A percentile compares a stretch with the other conserved stretches of the same genome.
These are phyloP conservation scores for Diaporthe destruens DNA, from an alignment of 2,329 filamentous ascomycete genomes.

Conservation along the genomic window DNA sequence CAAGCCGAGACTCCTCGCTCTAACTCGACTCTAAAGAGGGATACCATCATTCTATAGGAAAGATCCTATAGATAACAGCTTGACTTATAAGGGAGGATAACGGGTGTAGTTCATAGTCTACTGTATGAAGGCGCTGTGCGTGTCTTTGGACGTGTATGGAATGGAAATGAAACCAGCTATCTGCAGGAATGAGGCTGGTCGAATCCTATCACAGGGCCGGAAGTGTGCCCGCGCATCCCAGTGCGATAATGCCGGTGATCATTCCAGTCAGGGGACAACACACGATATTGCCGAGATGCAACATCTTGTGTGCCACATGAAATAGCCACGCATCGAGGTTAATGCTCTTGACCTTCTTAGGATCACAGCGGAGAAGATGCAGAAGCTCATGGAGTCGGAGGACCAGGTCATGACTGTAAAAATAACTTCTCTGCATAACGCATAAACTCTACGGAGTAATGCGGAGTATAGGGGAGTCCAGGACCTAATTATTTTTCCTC, in stretches of 20 bases:
- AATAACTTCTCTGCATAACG: no score
- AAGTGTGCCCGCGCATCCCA: conserved; percentile 55
- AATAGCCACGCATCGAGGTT: conserved; percentile 45
- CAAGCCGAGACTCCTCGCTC: not conserved
- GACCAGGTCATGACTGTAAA: conserved; percentile 46
- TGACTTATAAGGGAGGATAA: no score
- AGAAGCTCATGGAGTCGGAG: conserved; percentile 49
- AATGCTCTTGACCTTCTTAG: not conserved
- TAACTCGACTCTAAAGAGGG: not conserved
- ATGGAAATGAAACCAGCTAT: conserved; percentile 42
- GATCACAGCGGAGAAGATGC: conserved; percentile 11
- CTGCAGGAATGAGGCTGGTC: conserved; percentile 51
- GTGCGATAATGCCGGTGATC: conserved; percentile 52
- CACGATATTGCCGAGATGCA: conserved; percentile 55
- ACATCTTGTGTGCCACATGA: conserved; percentile 53
- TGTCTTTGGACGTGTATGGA: no score
- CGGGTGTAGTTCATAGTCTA: no score
- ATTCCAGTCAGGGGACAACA: conserved; percentile 45
- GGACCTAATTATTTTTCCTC: no score
- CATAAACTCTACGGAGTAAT: no score
- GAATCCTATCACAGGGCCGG: conserved; percentile 53
- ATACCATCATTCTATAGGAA: no score
- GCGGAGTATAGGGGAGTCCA: no score
- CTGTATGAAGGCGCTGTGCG: no score
- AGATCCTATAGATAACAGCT: no score